Evolutionary conservation across 176 grass and related monocot species (phyloP), one percentile per base, ranked within the genome.

Genomic region (Echinochloa phyllopogon): DNA sequence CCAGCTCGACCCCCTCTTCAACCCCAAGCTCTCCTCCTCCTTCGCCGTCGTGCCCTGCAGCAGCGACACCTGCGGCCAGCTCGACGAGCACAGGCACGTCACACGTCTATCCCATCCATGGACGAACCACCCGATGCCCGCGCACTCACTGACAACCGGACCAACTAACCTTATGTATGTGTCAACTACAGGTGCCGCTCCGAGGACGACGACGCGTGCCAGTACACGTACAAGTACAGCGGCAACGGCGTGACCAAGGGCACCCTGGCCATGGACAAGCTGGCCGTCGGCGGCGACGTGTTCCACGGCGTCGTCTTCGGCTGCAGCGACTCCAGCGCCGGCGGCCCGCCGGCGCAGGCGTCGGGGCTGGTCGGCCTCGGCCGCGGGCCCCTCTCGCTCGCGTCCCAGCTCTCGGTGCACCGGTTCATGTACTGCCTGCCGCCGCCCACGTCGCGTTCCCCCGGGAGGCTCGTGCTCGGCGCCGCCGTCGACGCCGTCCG

Each of bases 351-450:
- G 0, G 42, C 75, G 70, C 87, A 83, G 81, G 91, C 85, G 18
- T 88, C 86, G 13, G 91, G 91, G 33, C 68, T 93, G 8, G 61
- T 82, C 38, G 91, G 84, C 58, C 87, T 93, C 56, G 88, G 84
- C 56, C 84, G 87, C 36, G 88, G 91, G 0, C 40, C 80, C 11
- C 66, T 93, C 60, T 93, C 91, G 29, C 80, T 93, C 25, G 44
- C 79, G 25, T 76, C 74, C 63, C 91, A 90, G 85, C 91, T 93
- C 52, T 65, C 70, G 4, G 67, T 90, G 49, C 76, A 41, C 17
- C 66, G 80, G 68, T 93, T 93, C 88, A 87, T 86, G 80, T 93
- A 90, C 85, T 93, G 91, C 91, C 88, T 93, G 9, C 83, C 83
- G 27, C 60, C 87, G 59, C 69, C 68, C 10, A 62, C 17, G 8